These are phyloP conservation scores for Fusarium domesticum DNA, from an alignment of 2,329 filamentous ascomycete genomes.

Conservation along the genomic window DNA sequence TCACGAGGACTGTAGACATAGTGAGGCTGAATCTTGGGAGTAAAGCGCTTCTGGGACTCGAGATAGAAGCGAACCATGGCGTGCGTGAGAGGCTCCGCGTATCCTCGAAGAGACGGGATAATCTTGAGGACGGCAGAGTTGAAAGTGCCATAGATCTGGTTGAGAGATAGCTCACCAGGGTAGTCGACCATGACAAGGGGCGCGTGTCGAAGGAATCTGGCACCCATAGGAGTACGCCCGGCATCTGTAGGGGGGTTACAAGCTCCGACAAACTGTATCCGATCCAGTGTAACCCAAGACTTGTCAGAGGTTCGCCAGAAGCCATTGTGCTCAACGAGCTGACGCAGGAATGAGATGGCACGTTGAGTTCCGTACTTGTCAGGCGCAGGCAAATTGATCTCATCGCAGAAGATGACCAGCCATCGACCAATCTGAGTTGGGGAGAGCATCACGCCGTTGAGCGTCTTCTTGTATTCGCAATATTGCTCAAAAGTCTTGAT, in stretches of 20 bases:
- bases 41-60: slow-evolving; percentile 92
- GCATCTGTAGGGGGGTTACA: slow-evolving; percentile 98
- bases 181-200: slow-evolving; percentile 99
- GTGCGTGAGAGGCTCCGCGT: slow-evolving; percentile 88
- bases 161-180: slow-evolving; percentile 88
- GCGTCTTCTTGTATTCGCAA: slow-evolving; percentile 98
- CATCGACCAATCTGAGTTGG: slow-evolving; percentile 95
- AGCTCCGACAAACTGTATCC: slow-evolving; percentile 97
- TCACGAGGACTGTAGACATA: slow-evolving; percentile 99
- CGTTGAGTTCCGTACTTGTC: slow-evolving; percentile 97
- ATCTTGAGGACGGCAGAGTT: slow-evolving; percentile 96
- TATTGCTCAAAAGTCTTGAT: slow-evolving; percentile 99
- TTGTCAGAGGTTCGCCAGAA: slow-evolving; percentile 99
- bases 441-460: slow-evolving; percentile 92
- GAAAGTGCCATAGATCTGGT: slow-evolving; percentile 98
- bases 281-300: slow-evolving; percentile 94
- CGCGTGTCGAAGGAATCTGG: slow-evolving; percentile 90
- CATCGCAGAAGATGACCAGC: slow-evolving; percentile 98
- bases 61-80: slow-evolving; percentile 97
- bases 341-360: slow-evolving; percentile 93
- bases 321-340: slow-evolving; percentile 97
- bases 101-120: slow-evolving; percentile 89
- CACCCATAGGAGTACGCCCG: slow-evolving; percentile 89
- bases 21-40: slow-evolving; percentile 93
- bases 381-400: slow-evolving; percentile 97